Conservation (phyloP, 2,329 filamentous ascomycete genomes). For the Mollisiaceae sp. region DNA sequence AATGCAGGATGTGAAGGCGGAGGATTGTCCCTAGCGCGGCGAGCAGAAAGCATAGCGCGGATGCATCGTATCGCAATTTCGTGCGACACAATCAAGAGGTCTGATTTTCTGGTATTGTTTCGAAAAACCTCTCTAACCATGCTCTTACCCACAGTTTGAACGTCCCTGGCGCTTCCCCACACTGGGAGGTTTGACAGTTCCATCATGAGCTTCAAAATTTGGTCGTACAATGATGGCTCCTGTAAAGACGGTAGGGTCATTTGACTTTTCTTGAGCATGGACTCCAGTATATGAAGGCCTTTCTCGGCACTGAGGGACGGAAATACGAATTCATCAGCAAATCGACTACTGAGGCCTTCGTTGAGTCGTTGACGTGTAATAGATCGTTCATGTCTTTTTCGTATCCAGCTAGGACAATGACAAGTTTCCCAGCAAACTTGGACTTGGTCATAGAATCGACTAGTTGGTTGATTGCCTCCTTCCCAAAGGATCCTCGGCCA, state of each 20-base stretch:
- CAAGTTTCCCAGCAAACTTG: conserved; percentile 52
- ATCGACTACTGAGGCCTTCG: conserved; percentile 57
- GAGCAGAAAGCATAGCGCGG: conserved; percentile 35
- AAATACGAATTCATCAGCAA: conserved; percentile 50
- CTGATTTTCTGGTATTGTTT: conserved; percentile 26
- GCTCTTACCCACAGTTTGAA: conserved; percentile 52
- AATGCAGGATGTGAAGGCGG: not conserved
- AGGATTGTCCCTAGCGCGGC: conserved; percentile 25
- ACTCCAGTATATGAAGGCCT: conserved; percentile 26
- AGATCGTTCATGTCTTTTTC: conserved; percentile 60
- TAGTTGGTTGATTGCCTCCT: conserved; percentile 78
- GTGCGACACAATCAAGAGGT: conserved; percentile 30
- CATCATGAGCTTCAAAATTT: not conserved
- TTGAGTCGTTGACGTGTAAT: conserved; percentile 56
- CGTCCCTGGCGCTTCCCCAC: conserved; percentile 60
- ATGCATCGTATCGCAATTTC: conserved; percentile 31
- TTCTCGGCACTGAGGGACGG: conserved; percentile 11
- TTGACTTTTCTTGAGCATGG: not conserved
- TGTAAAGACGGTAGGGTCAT: not conserved
- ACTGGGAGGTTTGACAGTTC: conserved; percentile 38
- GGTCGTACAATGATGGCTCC: not conserved
- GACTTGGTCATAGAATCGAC: conserved; percentile 50
- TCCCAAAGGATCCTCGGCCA: conserved; percentile 50
- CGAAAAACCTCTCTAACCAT: conserved; percentile 46
- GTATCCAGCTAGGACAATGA: conserved; percentile 61